Conservation (phyloP, 441 rosid species). For the Aleurites moluccanus region DNA sequence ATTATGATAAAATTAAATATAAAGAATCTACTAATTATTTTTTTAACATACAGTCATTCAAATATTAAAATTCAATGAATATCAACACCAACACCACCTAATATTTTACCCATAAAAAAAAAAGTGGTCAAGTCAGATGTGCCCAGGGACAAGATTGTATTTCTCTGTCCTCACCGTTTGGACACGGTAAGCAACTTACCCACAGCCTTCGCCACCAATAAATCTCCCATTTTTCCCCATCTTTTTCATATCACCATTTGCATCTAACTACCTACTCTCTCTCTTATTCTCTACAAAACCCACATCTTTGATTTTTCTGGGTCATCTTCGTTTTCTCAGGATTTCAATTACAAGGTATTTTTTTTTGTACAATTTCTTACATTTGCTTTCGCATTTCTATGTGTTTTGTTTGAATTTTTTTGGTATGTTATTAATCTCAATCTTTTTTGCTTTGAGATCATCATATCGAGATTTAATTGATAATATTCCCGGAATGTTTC, state of each 20-base stretch:
- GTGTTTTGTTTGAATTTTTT: constrained; percentile 17
- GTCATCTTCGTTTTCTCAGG: background rate
- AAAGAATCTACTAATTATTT: too few species aligned
- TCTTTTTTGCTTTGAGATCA: background rate
- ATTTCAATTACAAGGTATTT: constrained; percentile 5
- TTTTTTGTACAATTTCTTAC: background rate
- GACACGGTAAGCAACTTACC: constrained; percentile 3
- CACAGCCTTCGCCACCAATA: background rate
- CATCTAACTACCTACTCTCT: background rate
- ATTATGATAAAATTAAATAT: too few species aligned
- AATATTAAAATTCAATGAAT: too few species aligned
- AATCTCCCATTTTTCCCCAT: background rate
- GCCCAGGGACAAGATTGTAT: background rate
- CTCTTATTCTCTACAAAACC: constrained; percentile 1
- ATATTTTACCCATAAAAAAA: too few species aligned
- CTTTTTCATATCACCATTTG: background rate
- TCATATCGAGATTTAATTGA: too few species aligned
- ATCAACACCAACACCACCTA: too few species aligned
- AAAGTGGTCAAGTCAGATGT: constrained; percentile 35
- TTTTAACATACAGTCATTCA: too few species aligned
- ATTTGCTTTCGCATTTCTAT: too few species aligned
- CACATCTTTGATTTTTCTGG: constrained; percentile 25
- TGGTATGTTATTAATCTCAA: background rate
- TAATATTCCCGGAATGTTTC: background rate
- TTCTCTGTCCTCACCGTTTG: background rate